Base-by-base conservation (phyloP, 805 yeast species). In the Monosporozyma siamensis region DNA sequence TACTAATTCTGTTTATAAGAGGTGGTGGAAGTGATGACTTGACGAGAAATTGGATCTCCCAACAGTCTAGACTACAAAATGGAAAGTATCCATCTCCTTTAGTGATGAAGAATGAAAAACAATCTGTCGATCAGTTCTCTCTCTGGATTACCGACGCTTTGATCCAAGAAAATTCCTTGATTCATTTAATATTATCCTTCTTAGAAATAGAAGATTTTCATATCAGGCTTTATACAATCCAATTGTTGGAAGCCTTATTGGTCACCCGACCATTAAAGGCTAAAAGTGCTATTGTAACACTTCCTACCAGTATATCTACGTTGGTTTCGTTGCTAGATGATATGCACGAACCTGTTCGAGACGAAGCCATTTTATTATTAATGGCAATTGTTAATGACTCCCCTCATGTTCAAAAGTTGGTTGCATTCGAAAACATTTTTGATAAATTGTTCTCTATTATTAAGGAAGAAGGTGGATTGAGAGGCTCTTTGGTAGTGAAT, bases 131-230 rank as follows among this genome's bases (percentile, higher is more conserved):
- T 58, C 95, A 87, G 54, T 84, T 92, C 50, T 84, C 96, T 0
- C 65, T 89, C 43, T 89, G 97, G 95, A 84, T 92, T 25, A 87
- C 97, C 0, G 98, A 92, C 63, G 97, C 87, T 54, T 68, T 92
- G 52, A 82, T 89, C 1, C 89, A 84, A 63, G 65, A 69, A 9
- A 61, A 56, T 10, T 58, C 58, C 22, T 48, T 61, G 20, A 57
- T 68, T 14, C 72, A 73, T 37, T 66, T 75, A 11, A 56, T 72
- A 14, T 66, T 72, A 15, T 55, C 72, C 20, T 58, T 80, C 6
- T 63, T 75, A 18, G 76, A 80, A 21, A 58, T 80, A 7, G 66
- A 67, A 12, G 90, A 86, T 55, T 86, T 87, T 56, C 94, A 86
- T 60, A 73, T 82, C 34, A 73, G 82, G 44, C 68, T 92, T 8